phyloP scores from a whole-genome alignment of 2,329 filamentous ascomycete species.

The Harringtonia aguacate region DNA sequence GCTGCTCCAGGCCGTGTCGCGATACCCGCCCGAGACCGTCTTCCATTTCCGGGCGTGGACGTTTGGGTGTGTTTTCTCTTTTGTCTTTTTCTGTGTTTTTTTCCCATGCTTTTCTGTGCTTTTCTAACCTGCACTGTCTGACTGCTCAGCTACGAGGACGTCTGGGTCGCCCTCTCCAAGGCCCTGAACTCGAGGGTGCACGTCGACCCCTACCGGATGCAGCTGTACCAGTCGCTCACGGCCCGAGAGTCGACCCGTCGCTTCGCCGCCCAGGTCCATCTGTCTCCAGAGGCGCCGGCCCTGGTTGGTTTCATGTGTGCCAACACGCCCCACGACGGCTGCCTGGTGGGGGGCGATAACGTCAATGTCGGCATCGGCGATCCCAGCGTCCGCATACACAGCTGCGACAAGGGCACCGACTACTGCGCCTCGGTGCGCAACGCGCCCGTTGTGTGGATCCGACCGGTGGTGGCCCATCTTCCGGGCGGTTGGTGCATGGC shows the following conservation, averaged over 20 bases:
- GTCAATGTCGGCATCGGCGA: neutral
- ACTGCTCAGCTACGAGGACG: constrained; percentile 61
- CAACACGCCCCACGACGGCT: constrained; percentile 59
- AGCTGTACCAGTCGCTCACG: constrained; percentile 53
- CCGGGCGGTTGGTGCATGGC: constrained; percentile 44
- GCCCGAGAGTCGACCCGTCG: constrained; percentile 26
- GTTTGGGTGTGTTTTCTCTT: constrained; percentile 42
- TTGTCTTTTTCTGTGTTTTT: neutral
- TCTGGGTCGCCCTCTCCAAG: constrained; percentile 73
- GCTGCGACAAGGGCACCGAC: constrained; percentile 62
- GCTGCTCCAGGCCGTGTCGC: constrained; percentile 54
- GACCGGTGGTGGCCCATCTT: constrained; percentile 61
- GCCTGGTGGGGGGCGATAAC: constrained; percentile 51
- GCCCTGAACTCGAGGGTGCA: constrained; percentile 62
- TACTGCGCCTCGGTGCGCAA: constrained; percentile 40
- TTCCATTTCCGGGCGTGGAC: constrained; percentile 90
- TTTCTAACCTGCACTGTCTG: too few species aligned
- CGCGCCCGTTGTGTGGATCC: constrained; percentile 58
- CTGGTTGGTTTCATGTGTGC: constrained; percentile 66
- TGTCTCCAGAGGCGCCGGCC: constrained; percentile 50
- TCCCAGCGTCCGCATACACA: constrained; percentile 64
- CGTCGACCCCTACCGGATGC: constrained; percentile 69
- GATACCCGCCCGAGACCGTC: constrained; percentile 61
- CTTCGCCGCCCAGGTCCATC: constrained; percentile 28
- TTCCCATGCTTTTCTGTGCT: too few species aligned